Conservation (phyloP, 352 stramenopile species). For the Phytopythium montanum region DNA sequence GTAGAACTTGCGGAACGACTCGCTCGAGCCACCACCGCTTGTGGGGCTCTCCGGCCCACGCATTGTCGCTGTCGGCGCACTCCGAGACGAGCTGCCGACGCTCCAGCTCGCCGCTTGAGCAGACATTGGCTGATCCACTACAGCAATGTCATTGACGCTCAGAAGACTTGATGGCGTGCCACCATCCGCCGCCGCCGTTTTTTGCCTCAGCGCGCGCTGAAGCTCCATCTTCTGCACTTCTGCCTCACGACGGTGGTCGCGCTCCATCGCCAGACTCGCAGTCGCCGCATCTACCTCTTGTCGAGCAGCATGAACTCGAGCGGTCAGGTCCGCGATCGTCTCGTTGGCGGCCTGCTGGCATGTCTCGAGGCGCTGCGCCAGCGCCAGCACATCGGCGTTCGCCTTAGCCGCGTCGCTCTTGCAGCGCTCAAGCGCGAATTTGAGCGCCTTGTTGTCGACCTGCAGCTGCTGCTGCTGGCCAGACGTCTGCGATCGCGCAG, state of each 20-base stretch:
- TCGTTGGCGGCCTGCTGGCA: conserved; percentile 55
- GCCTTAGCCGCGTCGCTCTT: conserved; percentile 52
- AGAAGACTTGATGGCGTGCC: background rate
- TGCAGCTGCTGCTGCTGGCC: conserved; percentile 39
- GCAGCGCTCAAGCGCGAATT: conserved; percentile 43
- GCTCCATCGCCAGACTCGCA: conserved; percentile 42
- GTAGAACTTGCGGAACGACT: conserved; percentile 54
- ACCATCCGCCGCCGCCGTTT: background rate
- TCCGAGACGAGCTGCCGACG: background rate
- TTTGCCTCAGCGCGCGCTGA: conserved; percentile 38
- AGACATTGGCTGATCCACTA: background rate
- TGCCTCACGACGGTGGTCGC: conserved; percentile 46
- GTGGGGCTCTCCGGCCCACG: conserved; percentile 1
- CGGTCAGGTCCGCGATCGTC: conserved; percentile 50
- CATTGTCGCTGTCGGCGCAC: background rate
- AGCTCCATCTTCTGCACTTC: conserved; percentile 65
- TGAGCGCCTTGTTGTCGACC: conserved; percentile 39
- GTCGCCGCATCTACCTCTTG: conserved; percentile 47
- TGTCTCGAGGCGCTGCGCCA: conserved; percentile 47
- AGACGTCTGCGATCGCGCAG: conserved; percentile 30
- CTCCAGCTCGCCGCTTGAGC: background rate
- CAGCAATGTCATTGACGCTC: background rate
- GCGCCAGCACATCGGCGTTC: conserved; percentile 35
- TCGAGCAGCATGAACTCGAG: conserved; percentile 42
- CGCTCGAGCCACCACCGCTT: background rate